Base-by-base conservation (phyloP, 208 protist species). In the Novymonas esmeraldas region DNA sequence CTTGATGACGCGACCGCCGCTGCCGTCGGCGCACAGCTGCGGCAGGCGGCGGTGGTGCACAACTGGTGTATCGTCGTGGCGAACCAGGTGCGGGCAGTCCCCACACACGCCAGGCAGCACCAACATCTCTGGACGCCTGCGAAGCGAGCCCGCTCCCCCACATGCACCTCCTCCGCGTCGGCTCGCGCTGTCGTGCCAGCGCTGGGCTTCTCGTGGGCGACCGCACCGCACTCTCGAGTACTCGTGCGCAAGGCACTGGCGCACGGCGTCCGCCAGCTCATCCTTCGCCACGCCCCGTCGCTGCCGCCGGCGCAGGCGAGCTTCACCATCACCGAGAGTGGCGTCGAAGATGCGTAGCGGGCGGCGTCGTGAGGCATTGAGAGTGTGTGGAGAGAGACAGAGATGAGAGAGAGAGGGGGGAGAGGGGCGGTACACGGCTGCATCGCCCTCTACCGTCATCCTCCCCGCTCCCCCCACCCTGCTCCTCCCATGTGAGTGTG, bases 1-100 rank as follows among this genome's bases (percentile, higher is more conserved):
- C 54, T 59, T 26, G 28, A 1, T 9, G 60, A 59, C 14, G 66
- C 59, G 29, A 54, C 81, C 0, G 68, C 74, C 58, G 67, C 56
- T 0, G 48, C 62, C 0, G 58, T 77, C 16, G 81, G 81, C 6
- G 34, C 64, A 33, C 33, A 49, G n/a, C 66, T 93, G 54, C 80
- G 79, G 33, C 48, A 61, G 4, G 78, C 80, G 46, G 82, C 84
- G 3, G 69, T 75, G 1, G 22, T 41, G 29, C 57, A 84, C 39
- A 62, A 72, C 22, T 80, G 72, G 54, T 83, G 78, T 11, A 78
- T 90, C 20, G 2, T 93, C 13, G 82, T 85, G 13, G 76, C 73
- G 4, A 93, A 93, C 49, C 84, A 93, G 38, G 82, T 90, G 14
- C 79, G 79, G 10, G 56, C 70, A 1, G 57, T 81, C 9, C 70